Evolutionary conservation across 371 early-diverging fungal genomes (phyloP), one percentile per base, ranked within the genome.

Genomic region (Apophysomyces sp.): DNA sequence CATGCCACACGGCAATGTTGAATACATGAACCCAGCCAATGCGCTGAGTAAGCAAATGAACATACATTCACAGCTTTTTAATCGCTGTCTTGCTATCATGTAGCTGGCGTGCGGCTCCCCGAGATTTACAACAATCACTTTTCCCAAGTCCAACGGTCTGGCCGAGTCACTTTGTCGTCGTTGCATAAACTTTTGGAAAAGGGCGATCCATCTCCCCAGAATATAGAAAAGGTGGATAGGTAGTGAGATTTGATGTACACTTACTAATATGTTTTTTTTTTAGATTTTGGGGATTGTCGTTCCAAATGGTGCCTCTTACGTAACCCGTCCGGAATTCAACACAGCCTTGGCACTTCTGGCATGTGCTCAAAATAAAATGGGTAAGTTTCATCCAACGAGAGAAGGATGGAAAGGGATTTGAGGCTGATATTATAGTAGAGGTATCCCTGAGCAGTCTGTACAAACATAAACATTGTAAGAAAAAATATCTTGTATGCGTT

Each of bases 291-390:
- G 67, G 51, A 68, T 78, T 12, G 82, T 78, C 3, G 77, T 79
- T 4, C 72, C 82, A 32, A 74, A 80, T 8, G 84, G 78, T 34
- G 68, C 77, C 2, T 74, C 78, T 30, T 77, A 82, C 58, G 75
- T 87, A 53, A 85, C 84, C 29, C 84, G 80, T 28, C 75, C 81
- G 40, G 91, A 89, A 70, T 90, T 91, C 66, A 86, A 89, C 58
- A 74, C 86, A 41, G 86, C 87, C 3, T 65, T 91, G 41, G 90
- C 91, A 1, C 73, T 92, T 37, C 71, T 86, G 3, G 89, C 86
- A 21, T 78, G 91, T 62, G 91, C 89, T 4, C 93, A 93, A 67
- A 89, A 90, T 66, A 86, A 88, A 71, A 88, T 91, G 85, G 83
- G 87, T 73, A 84, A 74, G 26, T 37, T 34, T 18, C 21, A 44